These are phyloP conservation scores for Boeremia lycopersici DNA, from an alignment of 2,329 filamentous ascomycete species.

Conservation along the genomic window DNA sequence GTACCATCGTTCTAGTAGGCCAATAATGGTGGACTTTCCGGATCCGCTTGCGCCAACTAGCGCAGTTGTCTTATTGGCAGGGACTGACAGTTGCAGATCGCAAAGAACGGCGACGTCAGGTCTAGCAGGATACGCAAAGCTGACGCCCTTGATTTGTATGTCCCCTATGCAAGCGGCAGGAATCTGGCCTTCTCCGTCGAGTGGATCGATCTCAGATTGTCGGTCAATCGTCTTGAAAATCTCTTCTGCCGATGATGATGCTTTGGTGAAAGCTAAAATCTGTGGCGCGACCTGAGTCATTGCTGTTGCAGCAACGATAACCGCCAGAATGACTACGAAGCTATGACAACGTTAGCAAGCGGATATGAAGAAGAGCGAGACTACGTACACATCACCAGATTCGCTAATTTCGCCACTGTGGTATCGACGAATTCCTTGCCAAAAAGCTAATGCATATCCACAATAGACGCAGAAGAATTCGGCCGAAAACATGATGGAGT, in stretches of 20 bases:
- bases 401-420: conserved; percentile 55
- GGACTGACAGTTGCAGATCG: conserved; percentile 76
- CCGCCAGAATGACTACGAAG: conserved; percentile 42
- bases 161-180: conserved; percentile 47
- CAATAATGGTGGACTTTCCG: conserved; percentile 92
- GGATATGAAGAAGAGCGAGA: background rate
- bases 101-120: conserved; percentile 90
- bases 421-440: conserved; percentile 64
- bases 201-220: conserved; percentile 73
- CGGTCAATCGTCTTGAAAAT: conserved; percentile 71
- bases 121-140: conserved; percentile 91
- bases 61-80: conserved; percentile 88
- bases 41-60: conserved; percentile 92
- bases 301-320: conserved; percentile 61
- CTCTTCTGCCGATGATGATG: conserved; percentile 42
- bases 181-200: conserved; percentile 29
- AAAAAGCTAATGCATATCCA: conserved; percentile 56
- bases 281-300: conserved; percentile 86
- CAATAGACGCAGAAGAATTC: conserved; percentile 52
- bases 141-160: conserved; percentile 79
- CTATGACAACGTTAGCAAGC: background rate
- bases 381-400: conserved; percentile 41
- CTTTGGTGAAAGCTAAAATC: conserved; percentile 70
- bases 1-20: conserved; percentile 68
- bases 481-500: conserved; percentile 51